These are phyloP conservation scores for Gracilaria vermiculophylla DNA, from an alignment of 23 red algal species.

Conservation along the genomic window DNA sequence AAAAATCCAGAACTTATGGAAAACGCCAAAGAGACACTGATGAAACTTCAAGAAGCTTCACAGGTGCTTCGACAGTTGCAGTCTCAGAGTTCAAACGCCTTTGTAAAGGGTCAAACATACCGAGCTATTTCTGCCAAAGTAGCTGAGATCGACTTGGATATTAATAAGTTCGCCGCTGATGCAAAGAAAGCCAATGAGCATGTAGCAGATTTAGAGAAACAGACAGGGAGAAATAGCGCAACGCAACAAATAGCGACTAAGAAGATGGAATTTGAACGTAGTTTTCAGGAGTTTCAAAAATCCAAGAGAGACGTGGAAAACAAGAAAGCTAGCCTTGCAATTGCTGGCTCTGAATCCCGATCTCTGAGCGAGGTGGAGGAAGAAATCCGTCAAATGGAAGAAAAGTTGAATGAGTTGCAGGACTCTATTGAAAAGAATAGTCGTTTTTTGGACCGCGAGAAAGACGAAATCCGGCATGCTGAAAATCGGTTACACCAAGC, in stretches of 20 bases:
- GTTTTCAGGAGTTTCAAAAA: constrained; percentile 22
- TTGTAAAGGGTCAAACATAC: constrained; percentile 3
- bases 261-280: constrained; percentile 23
- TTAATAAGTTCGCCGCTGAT: neutral
- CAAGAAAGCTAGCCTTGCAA: neutral
- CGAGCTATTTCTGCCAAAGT: neutral
- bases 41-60: neutral
- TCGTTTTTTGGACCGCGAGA: constrained; percentile 28
- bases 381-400: constrained; percentile 24
- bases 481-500: constrained; percentile 41
- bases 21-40: neutral
- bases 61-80: constrained; percentile 13
- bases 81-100: constrained; percentile 11
- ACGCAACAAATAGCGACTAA: constrained; percentile 18
- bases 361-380: constrained; percentile 41
- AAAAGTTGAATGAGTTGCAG: constrained; percentile 22
- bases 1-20: constrained; percentile 29
- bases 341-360: neutral
- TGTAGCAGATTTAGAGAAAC: neutral
- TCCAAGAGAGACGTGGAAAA: constrained; percentile 4
- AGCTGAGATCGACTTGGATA: neutral
- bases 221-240: neutral
- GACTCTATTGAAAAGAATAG: constrained; percentile 16
- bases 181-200: neutral
- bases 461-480: constrained; percentile 28